Percentiles rank a stretch among this genome's conserved stretches.
These are phyloP conservation scores for Centella asiatica DNA, from an alignment of 129 eudicot genomes.

Conservation along the genomic window DNA sequence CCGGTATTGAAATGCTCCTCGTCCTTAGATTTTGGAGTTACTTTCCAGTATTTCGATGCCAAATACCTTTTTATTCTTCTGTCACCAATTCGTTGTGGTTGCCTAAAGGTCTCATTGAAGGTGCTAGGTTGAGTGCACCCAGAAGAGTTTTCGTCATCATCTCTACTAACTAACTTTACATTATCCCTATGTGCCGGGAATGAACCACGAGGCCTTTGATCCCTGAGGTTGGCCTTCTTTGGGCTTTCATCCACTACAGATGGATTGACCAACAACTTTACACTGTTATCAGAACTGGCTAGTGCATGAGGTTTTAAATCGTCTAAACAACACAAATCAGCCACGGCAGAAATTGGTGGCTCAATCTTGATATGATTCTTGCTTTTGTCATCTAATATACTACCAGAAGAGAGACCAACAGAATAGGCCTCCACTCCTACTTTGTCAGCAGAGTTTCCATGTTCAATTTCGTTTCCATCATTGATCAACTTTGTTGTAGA, in stretches of 20 bases:
- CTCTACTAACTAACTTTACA: constrained; percentile 81
- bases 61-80: constrained; percentile 55
- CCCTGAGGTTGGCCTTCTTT: constrained; percentile 8
- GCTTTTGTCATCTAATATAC: constrained; percentile 35
- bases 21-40: constrained; percentile 34
- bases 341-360: constrained; percentile 21
- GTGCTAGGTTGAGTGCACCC: constrained; percentile 54
- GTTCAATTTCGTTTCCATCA: constrained; percentile 26
- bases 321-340: constrained; percentile 21
- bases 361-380: constrained; percentile 27
- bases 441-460: constrained; percentile 17
- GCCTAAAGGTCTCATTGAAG: constrained; percentile 42
- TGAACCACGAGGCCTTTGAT: constrained; percentile 35
- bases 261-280: constrained; percentile 28
- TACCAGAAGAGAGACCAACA: constrained; percentile 19
- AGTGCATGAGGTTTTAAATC: constrained; percentile 33
- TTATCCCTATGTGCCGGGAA: constrained; percentile 37
- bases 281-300: constrained; percentile 46
- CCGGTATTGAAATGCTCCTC: constrained; percentile 42
- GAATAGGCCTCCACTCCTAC: constrained; percentile 15
- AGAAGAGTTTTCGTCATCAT: constrained; percentile 85
- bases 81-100: constrained; percentile 42
- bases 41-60: constrained; percentile 59
- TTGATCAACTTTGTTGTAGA: constrained; percentile 14
- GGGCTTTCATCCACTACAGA: constrained; percentile 2